A percentile compares a stretch with the other conserved stretches of the same genome.
phyloP scores from a whole-genome alignment of 2,329 filamentous ascomycete species.

The Apiospora sp. region DNA sequence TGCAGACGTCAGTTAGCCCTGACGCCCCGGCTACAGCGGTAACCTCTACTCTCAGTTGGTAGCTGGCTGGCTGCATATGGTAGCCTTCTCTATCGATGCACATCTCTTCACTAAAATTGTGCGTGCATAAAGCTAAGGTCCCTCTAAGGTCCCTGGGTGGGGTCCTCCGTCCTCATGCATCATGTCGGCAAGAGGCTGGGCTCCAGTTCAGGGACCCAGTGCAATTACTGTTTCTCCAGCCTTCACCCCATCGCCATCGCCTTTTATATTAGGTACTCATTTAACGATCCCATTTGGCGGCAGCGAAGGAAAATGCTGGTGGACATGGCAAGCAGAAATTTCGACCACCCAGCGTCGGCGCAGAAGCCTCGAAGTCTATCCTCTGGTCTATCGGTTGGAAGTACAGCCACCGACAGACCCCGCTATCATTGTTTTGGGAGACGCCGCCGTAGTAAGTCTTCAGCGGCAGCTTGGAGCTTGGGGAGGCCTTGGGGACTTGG shows the following conservation, averaged over 20 bases:
- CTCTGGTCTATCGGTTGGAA: not conserved
- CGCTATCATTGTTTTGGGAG: not conserved
- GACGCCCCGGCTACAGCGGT: conserved; percentile 12
- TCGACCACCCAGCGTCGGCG: not conserved
- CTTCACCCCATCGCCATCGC: not conserved
- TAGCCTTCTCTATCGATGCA: no score
- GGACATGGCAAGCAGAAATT: not conserved
- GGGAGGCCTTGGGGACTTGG: not conserved
- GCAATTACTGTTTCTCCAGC: conserved; percentile 18
- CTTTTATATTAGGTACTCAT: conserved; percentile 9
- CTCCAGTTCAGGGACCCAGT: conserved; percentile 14
- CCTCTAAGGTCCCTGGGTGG: not conserved
- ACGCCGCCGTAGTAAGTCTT: not conserved
- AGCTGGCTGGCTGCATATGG: no score
- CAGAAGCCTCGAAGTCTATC: not conserved
- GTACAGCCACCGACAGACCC: conserved; percentile 5
- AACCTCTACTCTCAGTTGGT: not conserved
- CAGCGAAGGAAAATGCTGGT: not conserved
- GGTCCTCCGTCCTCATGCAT: not conserved
- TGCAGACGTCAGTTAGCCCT: conserved; percentile 11
- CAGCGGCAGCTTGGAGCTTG: not conserved
- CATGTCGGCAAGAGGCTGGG: conserved; percentile 22
- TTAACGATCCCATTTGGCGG: not conserved
- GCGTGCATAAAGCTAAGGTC: no score
- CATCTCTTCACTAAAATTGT: no score